Conservation (phyloP, 768 basidiomycete genomes). For the Termitomyces sp. region DNA sequence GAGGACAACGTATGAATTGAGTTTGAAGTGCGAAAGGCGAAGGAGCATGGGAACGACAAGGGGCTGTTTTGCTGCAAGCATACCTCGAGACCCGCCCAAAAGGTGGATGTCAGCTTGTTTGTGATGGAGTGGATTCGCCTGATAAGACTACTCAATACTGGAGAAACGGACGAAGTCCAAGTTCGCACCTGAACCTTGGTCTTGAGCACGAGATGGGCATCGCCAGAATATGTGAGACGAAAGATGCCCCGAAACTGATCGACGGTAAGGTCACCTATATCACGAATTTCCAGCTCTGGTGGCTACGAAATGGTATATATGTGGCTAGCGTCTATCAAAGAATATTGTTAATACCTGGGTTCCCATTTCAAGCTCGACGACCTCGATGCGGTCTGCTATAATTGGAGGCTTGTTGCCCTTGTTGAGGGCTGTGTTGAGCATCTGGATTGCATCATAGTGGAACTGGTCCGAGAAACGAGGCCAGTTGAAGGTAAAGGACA, state of each 20-base stretch:
- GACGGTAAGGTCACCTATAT: slow-evolving; percentile 93
- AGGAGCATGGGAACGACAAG: slow-evolving; percentile 98
- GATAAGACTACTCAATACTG: background rate
- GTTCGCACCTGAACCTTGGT: slow-evolving; percentile 85
- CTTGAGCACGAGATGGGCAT: slow-evolving; percentile 82
- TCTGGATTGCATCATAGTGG: slow-evolving; percentile 91
- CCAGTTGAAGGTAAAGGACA: slow-evolving; percentile 95
- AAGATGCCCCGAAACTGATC: slow-evolving; percentile 98
- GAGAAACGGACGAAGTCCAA: background rate
- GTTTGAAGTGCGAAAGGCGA: slow-evolving; percentile 90
- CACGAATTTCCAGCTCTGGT: slow-evolving; percentile 93
- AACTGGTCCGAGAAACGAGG: slow-evolving; percentile 96
- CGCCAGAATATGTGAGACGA: slow-evolving; percentile 88
- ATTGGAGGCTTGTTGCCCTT: slow-evolving; percentile 97
- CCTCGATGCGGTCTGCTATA: slow-evolving; percentile 96
- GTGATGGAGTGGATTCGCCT: slow-evolving; percentile 95
- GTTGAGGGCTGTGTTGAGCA: slow-evolving; percentile 95
- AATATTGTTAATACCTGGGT: slow-evolving; percentile 57
- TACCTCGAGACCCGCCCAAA: slow-evolving; percentile 76
- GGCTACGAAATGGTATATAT: slow-evolving; percentile 47
- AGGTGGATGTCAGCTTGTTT: slow-evolving; percentile 88
- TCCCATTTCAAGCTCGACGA: slow-evolving; percentile 99
- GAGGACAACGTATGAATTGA: slow-evolving; percentile 93
- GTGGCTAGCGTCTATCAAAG: background rate
- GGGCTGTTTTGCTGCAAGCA: slow-evolving; percentile 92